Evolutionary conservation across 1,284 basidiomycete species (phyloP), one percentile per base, ranked within the genome.

Genomic region (Fistulina hepatica): DNA sequence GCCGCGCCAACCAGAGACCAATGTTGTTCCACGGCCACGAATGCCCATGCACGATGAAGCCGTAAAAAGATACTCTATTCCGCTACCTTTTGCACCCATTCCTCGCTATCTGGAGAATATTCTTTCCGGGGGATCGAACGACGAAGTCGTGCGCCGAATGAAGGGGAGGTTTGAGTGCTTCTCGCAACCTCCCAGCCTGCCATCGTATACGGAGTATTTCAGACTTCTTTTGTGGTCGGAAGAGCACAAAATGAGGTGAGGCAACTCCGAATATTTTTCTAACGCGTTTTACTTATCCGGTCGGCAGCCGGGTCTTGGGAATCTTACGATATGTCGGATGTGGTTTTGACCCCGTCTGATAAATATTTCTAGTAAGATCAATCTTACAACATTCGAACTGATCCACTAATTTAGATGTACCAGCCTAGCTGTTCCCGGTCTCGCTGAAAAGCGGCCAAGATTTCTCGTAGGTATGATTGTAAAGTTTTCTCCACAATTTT

Each of bases 361-460:
- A 31, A 31, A 5, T 63, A 61, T 36, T 69, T 71, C 47, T 65
- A 61, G 74, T 75, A 40, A 39, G 71, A 13, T 7, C 7, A 6
- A 7, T 16, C 20, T 31, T 24, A 27, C 32, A 3, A 19, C 11
- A 10, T 21, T 2, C 5, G 12, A 11, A 8, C 33, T 9, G 40
- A 34, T 24, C 20, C 28, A 43, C 20, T 30, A 39, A 25, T 26
- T 13, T 35, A 21, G 13, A 11, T 33, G 21, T 39, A 34, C 2
- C 26, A 79, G 76, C 43, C 57, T 81, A 7, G 43, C 49, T 2
- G 75, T 81, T 3, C 73, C 70, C 2, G 77, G 76, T 1, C 55
- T 81, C 1, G 73, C 77, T 1, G 77, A 80, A 52, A 80, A 78
- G 41, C 61, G 74, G 0, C 75, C 74, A 0, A 76, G 74, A 44